Evolutionary conservation across 2,329 filamentous ascomycete genomes (phyloP), one percentile per base, ranked within the genome.

Genomic region (Cladorrhinum sp.): DNA sequence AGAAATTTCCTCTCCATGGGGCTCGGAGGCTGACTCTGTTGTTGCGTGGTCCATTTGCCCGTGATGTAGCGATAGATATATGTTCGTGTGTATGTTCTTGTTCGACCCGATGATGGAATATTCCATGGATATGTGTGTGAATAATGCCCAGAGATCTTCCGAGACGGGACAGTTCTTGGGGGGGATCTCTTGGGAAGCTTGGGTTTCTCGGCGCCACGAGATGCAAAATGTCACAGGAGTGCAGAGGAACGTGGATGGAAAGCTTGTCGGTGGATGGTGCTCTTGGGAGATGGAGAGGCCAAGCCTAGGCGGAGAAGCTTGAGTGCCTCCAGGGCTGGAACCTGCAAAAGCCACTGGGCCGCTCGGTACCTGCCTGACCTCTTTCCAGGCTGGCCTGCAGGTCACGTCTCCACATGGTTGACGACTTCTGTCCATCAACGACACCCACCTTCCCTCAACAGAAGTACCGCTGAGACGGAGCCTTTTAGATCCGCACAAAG

Each of bases 231-330:
- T 30, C 55, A 51, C 23, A 42, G 20, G 53, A 18, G 36, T 18
- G 28, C 30, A 28, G 23, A 20, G 24, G 30, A 39, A 23, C 16
- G 28, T 16, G 42, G 30, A 55, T 20, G 42, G 42, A 46, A 18
- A 18, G 42, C 42, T 18, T 46, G 33, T 46, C 42, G 18, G 16
- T 46, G 42, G 21, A 51, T 26, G 21, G 14, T 51, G 46, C 4
- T 3, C 20, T 18, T 48, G n/a, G 21, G 54, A 48, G 42, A 39
- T 18, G 39, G 28, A 57, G 54, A 57, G 54, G 54, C 54, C 54
- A 48, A 57, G 54, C 2, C 54, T 57, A 39, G 54, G 54, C 54
- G 18, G 26, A 5, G 54, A 57, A 57, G 54, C 54, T 57, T 57
- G 20, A 39, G 54, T 49, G 4, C n/a, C n/a, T n/a, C n/a, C n/a